Base-by-base conservation (phyloP, 306 rosid genomes). In the Acacia melanoxylon region DNA sequence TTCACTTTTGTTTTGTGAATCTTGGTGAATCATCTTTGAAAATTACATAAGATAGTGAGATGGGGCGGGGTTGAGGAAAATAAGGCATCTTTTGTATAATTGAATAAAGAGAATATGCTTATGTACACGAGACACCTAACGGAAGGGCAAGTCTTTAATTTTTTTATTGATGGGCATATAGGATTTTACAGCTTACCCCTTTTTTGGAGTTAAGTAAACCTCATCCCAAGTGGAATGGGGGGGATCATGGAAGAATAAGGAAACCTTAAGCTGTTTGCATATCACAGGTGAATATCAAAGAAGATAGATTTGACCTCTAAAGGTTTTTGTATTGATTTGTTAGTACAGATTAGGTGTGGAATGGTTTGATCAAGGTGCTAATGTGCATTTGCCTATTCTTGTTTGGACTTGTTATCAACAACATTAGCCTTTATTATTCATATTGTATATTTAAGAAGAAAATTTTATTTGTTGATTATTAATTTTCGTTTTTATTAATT, bases 311-410 rank as follows among this genome's bases (percentile, higher is more conserved):
- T 62, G 68, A 62, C 37, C 17, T 62, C 20, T 35, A 20, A n/a
- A 4, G 25, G 41, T 4, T 3, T 37, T 33, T 49, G 13, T 66
- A 1, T 25, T 37, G 40, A 48, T 33, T 68, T 62, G n/a, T 31
- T 76, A 52, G 33, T 74, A 20, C 54, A 29, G 29, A 14, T 35
- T 68, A 8, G 15, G 41, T 78, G 35, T 5, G 33, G 33, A 74
- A 27, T 69, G 6, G 33, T 22, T 22, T 24, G 33, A 29, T 31
- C 15, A 67, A 42, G 58, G 68, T 59, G 29, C 72, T 54, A 33
- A 42, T 40, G 80, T 73, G 78, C 72, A 67, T 67, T 59, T 81
- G 24, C 71, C 24, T 48, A 73, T 83, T 72, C 68, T 25, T 61
- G 68, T 11, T 27, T 61, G 65, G 46, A 52, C 72, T 71, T 46